These are phyloP conservation scores for Strobilomyces echinocephalus DNA, from an alignment of 768 basidiomycete species.

Conservation along the genomic window DNA sequence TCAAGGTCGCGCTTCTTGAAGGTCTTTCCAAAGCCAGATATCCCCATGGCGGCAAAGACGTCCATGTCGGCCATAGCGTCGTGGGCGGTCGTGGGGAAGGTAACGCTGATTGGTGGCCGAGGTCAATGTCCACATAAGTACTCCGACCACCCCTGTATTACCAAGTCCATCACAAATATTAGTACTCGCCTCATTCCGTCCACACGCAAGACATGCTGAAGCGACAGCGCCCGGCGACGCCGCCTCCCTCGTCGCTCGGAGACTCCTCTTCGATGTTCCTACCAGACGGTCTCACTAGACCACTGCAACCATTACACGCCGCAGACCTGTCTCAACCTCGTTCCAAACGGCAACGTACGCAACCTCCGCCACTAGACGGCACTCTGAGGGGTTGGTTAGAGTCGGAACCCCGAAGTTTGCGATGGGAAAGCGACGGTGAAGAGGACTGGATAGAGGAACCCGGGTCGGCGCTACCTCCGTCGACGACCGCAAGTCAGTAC, in stretches of 20 bases:
- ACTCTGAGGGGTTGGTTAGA: conserved; percentile 42
- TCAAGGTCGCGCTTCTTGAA: conserved; percentile 62
- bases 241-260: conserved; percentile 33
- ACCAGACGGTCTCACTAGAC: conserved; percentile 8
- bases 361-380: conserved; percentile 53
- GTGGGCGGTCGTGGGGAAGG: conserved; percentile 3
- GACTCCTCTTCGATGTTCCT: conserved; percentile 21
- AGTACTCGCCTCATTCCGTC: background rate
- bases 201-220: conserved; percentile 43
- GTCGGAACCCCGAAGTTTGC: conserved; percentile 5
- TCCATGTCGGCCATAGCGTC: conserved; percentile 55
- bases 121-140: conserved; percentile 10
- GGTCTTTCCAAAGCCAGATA: conserved; percentile 78
- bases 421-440: conserved; percentile 26
- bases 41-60: conserved; percentile 78
- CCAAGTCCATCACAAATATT: background rate
- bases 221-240: conserved; percentile 45
- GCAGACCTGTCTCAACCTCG: conserved; percentile 21
- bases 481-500: conserved; percentile 39
- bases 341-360: conserved; percentile 52
- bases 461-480: conserved; percentile 9
- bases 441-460: conserved; percentile 33
- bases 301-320: conserved; percentile 8
- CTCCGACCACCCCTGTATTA: conserved; percentile 20
- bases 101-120: conserved; percentile 12